Base-by-base conservation (phyloP, 495 filamentous ascomycete species). In the Xylaria sp. region DNA sequence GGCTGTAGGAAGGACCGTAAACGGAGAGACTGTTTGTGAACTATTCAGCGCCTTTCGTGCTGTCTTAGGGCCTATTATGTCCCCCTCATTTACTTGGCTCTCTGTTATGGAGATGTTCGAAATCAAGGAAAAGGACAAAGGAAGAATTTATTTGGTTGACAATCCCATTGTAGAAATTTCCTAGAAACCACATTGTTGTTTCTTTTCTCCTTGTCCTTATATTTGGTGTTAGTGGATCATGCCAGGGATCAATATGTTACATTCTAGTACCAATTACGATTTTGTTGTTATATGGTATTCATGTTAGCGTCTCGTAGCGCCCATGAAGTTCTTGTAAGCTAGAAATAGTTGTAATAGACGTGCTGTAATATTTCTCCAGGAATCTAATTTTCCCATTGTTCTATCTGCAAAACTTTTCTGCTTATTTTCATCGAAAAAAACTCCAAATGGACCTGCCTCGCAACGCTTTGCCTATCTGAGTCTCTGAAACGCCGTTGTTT, bases 381-480 rank as follows among this genome's bases (percentile, higher is more conserved):
- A 24, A 52, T 26, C 21, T 52, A 52, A 14, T 52, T 52, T 11
- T 52, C 19, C 26, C 21, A 26, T 24, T 12, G 5, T 52, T 52
- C 11, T 52, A 14, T 24, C 26, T n/a, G 40, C 40, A 9, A 52
- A 26, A 21, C 9, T 24, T 11, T 52, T 52, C 7, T 7, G 11
- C 8, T 2, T 52, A 11, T 26, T 26, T 24, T 41, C 9, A n/a
- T n/a, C n/a, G n/a, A 50, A 24, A 12, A 50, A 8, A 50, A 2
- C n/a, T n/a, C 48, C 48, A 50, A n/a, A 24, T n/a, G n/a, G 48
- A 24, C n/a, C 48, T 50, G 11, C n/a, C 48, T 53, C n/a, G 48
- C n/a, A 53, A 53, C 48, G 48, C 48, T 53, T 46, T 26, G 37
- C 57, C 7, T 35, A 58, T 35, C 19, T 59, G 31, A 59, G 31